Evolutionary conservation across 805 yeast genomes (phyloP).

Genomic region (Sugiyamaella boreocaroliniensis): DNA sequence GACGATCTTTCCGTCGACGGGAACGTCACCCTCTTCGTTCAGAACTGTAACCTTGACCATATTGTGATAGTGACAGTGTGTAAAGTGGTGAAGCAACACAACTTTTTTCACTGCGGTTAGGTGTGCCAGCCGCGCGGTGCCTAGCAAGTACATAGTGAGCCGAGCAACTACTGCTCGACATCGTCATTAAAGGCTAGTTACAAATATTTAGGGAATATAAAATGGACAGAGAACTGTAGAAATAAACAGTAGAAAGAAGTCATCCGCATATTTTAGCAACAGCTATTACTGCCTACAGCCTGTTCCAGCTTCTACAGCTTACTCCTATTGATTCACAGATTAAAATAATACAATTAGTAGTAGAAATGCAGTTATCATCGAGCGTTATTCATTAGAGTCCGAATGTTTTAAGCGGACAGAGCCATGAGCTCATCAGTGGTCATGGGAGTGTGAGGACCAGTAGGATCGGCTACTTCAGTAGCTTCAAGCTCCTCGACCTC

Average conservation of each 20-base stretch:
- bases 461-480: neutral
- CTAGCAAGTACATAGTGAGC: too few species aligned
- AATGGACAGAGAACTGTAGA: too few species aligned
- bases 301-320: too few species aligned
- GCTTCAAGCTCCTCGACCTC: neutral
- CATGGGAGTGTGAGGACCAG: neutral
- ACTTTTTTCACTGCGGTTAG: neutral
- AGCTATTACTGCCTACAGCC: too few species aligned
- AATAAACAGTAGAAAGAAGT: too few species aligned
- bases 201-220: too few species aligned
- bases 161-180: too few species aligned
- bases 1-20: conserved; percentile 31
- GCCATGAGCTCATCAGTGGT: neutral
- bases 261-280: too few species aligned
- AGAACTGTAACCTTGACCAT: conserved; percentile 77
- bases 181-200: too few species aligned
- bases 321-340: too few species aligned
- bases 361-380: neutral
- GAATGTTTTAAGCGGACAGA: neutral
- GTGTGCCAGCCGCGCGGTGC: too few species aligned
- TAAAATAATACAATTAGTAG: too few species aligned
- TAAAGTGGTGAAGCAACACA: neutral
- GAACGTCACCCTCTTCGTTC: conserved; percentile 34
- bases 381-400: neutral
- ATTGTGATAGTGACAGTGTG: neutral